Evolutionary conservation across 1,284 basidiomycete genomes (phyloP).

Genomic region (Cutaneotrichosporon dermatis): DNA sequence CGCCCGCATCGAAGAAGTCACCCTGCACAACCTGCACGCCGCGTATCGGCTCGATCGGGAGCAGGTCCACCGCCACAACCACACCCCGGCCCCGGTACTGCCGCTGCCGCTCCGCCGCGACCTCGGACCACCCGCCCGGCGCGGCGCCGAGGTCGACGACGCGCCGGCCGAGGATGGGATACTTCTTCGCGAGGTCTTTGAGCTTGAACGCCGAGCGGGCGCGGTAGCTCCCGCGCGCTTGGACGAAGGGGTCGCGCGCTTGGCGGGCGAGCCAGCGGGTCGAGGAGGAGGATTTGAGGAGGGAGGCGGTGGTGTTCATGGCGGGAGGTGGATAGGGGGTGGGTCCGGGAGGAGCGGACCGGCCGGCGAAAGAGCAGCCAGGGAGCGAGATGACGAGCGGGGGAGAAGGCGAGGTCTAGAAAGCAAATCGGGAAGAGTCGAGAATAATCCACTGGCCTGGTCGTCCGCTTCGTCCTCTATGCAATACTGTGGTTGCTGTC

Average conservation of each 20-base stretch:
- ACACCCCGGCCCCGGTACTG: background rate
- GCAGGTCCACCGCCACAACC: constrained; percentile 69
- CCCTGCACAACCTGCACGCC: constrained; percentile 66
- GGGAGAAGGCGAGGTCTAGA: no score
- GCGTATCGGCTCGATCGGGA: constrained; percentile 62
- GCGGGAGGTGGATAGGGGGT: background rate
- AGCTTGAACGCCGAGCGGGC: constrained; percentile 84
- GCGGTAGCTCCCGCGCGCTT: constrained; percentile 53
- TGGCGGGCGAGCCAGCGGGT: constrained; percentile 47
- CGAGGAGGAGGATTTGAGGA: constrained; percentile 35
- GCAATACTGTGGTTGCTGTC: no score
- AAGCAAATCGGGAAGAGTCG: no score
- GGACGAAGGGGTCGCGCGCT: constrained; percentile 43
- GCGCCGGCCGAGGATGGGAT: constrained; percentile 53
- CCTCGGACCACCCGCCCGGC: constrained; percentile 84
- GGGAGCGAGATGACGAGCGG: no score
- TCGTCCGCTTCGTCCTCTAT: no score
- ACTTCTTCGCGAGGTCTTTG: constrained; percentile 29
- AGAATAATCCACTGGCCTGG: no score
- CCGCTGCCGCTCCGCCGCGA: constrained; percentile 50
- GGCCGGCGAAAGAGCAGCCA: no score
- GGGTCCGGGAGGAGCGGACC: background rate
- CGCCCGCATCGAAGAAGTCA: constrained; percentile 65
- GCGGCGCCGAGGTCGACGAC: constrained; percentile 81
- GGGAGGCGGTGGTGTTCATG: constrained; percentile 18